phyloP scores from a whole-genome alignment of 176 grass and related monocot genomes.

The Juncus effusus region DNA sequence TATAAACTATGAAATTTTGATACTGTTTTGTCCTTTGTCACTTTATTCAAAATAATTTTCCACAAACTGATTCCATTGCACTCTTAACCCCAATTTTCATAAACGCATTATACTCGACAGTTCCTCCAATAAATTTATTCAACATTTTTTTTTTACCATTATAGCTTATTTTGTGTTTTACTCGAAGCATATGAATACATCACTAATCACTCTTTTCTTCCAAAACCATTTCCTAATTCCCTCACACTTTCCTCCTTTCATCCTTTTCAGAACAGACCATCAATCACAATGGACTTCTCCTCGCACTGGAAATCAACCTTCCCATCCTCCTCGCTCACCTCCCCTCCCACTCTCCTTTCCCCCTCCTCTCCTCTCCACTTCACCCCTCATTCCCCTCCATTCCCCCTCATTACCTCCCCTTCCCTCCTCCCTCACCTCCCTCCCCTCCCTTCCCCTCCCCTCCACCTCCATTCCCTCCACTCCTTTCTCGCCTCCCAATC shows the following conservation, averaged over 20 bases:
- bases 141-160: too few relatives aligned
- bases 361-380: slow-evolving; percentile 24
- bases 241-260: not conserved
- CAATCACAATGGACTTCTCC: slow-evolving; percentile 35
- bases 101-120: too few relatives aligned
- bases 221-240: too few relatives aligned
- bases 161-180: too few relatives aligned
- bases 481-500: slow-evolving; percentile 35
- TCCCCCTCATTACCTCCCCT: slow-evolving; percentile 24
- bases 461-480: slow-evolving; percentile 47
- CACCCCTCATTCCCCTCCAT: slow-evolving; percentile 23
- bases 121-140: too few relatives aligned
- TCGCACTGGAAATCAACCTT: slow-evolving; percentile 47
- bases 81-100: too few relatives aligned
- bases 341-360: slow-evolving; percentile 44
- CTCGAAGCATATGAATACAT: too few relatives aligned
- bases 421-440: slow-evolving; percentile 40
- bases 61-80: too few relatives aligned
- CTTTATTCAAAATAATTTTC: too few relatives aligned
- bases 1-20: too few relatives aligned
- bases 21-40: too few relatives aligned
- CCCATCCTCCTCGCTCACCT: slow-evolving; percentile 36
- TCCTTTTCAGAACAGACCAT: not conserved
- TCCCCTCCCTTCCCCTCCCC: slow-evolving; percentile 40
- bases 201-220: too few relatives aligned